A percentile compares a stretch with the other conserved stretches of the same genome.
Conservation (phyloP, 202 grass and related monocot genomes). For the Carex sylvatica region DNA sequence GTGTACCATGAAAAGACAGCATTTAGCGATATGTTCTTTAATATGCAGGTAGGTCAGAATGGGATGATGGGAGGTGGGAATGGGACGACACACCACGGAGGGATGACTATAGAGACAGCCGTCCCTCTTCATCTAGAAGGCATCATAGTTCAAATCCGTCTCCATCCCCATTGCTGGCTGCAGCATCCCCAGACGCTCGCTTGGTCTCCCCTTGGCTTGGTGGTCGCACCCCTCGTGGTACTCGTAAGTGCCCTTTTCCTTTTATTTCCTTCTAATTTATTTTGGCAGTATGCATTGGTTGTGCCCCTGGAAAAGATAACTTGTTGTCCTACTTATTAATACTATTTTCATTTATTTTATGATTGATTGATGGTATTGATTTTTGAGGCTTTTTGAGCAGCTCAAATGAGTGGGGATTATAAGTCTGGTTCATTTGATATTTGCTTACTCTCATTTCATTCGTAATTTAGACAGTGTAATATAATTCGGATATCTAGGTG, state of each 20-base stretch:
- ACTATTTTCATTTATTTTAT: not conserved
- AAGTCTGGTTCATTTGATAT: not conserved
- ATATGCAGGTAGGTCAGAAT: constrained; percentile 70
- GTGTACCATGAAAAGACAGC: not conserved
- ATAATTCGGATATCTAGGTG: not conserved
- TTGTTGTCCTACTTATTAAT: not conserved
- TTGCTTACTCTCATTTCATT: not conserved
- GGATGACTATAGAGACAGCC: constrained; percentile 43
- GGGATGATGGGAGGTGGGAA: constrained; percentile 84
- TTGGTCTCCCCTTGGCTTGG: constrained; percentile 92
- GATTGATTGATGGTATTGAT: not conserved
- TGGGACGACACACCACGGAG: constrained; percentile 93
- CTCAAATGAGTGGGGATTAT: not conserved
- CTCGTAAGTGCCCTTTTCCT: constrained; percentile 35
- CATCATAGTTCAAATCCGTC: constrained; percentile 33
- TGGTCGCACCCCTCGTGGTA: constrained; percentile 51
- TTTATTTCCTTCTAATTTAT: constrained; percentile 1
- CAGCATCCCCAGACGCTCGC: constrained; percentile 89
- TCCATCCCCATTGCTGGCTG: constrained; percentile 74
- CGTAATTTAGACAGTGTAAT: not conserved
- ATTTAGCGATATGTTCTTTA: not conserved
- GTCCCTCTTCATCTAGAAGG: constrained; percentile 47
- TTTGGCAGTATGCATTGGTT: constrained; percentile 24
- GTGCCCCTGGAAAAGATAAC: not conserved
- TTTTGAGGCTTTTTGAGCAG: not conserved